phyloP scores from a whole-genome alignment of 768 basidiomycete species.

The Tremella fuciformis region DNA sequence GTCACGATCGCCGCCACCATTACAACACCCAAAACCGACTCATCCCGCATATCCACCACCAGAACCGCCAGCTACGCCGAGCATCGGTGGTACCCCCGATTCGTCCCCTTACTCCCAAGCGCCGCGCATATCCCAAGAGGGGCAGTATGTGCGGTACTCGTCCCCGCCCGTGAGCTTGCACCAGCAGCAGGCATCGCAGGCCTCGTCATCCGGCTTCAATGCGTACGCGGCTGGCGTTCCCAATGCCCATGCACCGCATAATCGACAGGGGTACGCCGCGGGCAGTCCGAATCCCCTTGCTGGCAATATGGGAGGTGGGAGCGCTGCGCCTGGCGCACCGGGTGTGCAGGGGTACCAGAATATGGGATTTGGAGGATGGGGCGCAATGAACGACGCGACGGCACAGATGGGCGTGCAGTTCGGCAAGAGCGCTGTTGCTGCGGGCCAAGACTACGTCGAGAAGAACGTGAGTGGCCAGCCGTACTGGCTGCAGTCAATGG shows the following conservation, averaged over 20 bases:
- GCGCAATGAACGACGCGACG: conserved; percentile 84
- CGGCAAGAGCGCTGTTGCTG: conserved; percentile 82
- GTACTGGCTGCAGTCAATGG: neutral
- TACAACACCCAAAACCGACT: conserved; percentile 51
- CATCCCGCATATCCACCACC: conserved; percentile 51
- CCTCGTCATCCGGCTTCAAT: conserved; percentile 22
- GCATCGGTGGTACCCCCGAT: conserved; percentile 32
- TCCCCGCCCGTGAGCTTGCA: conserved; percentile 37
- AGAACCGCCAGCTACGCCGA: conserved; percentile 46
- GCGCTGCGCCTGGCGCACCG: neutral
- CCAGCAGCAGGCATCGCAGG: neutral
- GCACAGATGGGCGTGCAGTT: conserved; percentile 96
- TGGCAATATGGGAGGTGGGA: conserved; percentile 5
- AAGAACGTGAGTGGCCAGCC: conserved; percentile 68
- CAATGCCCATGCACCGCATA: conserved; percentile 8
- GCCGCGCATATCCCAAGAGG: conserved; percentile 46
- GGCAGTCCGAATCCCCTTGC: too few relatives aligned
- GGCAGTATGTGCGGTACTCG: conserved; percentile 41
- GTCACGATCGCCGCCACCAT: conserved; percentile 49
- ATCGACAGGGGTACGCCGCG: conserved; percentile 21
- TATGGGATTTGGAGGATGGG: conserved; percentile 45
- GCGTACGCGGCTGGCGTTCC: conserved; percentile 14
- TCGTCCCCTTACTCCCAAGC: conserved; percentile 49
- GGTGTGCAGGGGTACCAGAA: conserved; percentile 11
- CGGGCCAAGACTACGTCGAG: conserved; percentile 93